Evolutionary conservation across 2,329 filamentous ascomycete genomes (phyloP), one percentile per base, ranked within the genome.

Genomic region (Drechslerella coelobrocha): DNA sequence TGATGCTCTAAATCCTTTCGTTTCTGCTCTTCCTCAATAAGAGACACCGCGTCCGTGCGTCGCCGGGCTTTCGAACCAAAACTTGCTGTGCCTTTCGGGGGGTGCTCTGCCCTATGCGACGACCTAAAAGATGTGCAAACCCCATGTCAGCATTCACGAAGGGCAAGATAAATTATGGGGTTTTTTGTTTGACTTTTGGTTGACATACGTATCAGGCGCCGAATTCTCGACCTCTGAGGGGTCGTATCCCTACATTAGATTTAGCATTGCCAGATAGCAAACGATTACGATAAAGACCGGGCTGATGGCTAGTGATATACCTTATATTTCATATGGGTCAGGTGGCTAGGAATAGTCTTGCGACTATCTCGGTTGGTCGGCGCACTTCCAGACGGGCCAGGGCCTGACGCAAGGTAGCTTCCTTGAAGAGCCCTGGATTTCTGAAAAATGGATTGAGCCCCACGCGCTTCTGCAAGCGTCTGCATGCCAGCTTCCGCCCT

Each of bases 281-380:
- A 39, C 27, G 14, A 10, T 54, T 23, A n/a, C 24, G 14, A 3
- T 19, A 8, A 34, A 17, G 21, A 7, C 21, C 10, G 4, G 34
- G 4, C n/a, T 6, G 14, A 52, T 31, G 4, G 7, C 12, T 29
- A 27, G 34, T 1, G 9, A 21, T 23, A 27, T 51, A 68, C 63
- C 43, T 68, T 68, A 21, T 68, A 68, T 56, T 68, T 68, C 63
- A 68, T 68, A 41, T 68, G 55, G 21, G 63, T 68, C 8, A 68
- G 34, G 29, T 68, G 63, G 24, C 63, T 68, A 8, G 63, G 63
- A 7, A 68, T 68, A 19, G 63, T 68, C 26, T 68, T 68, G 21
- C 51, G 52, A 10, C 34, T 29, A 31, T 68, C 63, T 1, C 56
- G 50, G 26, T 47, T 39, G 23, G 48, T 12, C 19, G 39, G 29